Conservation (phyloP, 2,329 filamentous ascomycete genomes). For the Proliferodiscus dingleyae region DNA sequence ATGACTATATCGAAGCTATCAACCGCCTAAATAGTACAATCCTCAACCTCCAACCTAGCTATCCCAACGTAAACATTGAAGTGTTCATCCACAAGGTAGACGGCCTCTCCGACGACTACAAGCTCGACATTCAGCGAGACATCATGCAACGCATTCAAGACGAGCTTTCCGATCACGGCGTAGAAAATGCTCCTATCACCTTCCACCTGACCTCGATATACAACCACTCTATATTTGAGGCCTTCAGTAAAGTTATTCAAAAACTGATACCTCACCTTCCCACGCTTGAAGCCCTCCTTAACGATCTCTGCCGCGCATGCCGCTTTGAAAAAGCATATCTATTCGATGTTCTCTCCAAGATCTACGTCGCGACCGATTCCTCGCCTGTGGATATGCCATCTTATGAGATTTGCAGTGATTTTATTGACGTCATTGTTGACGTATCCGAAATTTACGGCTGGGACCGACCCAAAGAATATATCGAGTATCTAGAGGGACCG, state of each 20-base stretch:
- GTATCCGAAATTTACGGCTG: slow-evolving; percentile 94
- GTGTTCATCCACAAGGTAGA: slow-evolving; percentile 99
- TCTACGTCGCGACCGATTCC: slow-evolving; percentile 95
- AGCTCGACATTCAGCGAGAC: slow-evolving; percentile 91
- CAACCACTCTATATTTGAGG: slow-evolving; percentile 97
- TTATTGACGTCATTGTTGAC: slow-evolving; percentile 97
- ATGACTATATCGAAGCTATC: slow-evolving; percentile 93
- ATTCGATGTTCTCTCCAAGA: slow-evolving; percentile 96
- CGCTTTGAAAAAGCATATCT: slow-evolving; percentile 97
- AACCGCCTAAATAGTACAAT: slow-evolving; percentile 83
- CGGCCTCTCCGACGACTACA: slow-evolving; percentile 94
- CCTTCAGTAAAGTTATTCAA: slow-evolving; percentile 97
- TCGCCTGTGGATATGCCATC: slow-evolving; percentile 89
- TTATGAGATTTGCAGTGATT: slow-evolving; percentile 98
- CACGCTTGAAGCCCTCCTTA: slow-evolving; percentile 88
- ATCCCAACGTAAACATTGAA: slow-evolving; percentile 92
- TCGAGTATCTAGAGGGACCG: slow-evolving; percentile 51
- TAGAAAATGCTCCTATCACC: slow-evolving; percentile 88
- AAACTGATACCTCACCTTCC: slow-evolving; percentile 92
- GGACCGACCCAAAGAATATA: slow-evolving; percentile 51
- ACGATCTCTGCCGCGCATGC: slow-evolving; percentile 87
- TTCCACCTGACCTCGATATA: slow-evolving; percentile 98
- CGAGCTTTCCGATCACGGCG: slow-evolving; percentile 86
- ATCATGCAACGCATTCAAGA: slow-evolving; percentile 96
- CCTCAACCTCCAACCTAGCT: slow-evolving; percentile 78